Base-by-base conservation (phyloP, 1,139 yeast species). In the Saccharomyces hybrid region DNA sequence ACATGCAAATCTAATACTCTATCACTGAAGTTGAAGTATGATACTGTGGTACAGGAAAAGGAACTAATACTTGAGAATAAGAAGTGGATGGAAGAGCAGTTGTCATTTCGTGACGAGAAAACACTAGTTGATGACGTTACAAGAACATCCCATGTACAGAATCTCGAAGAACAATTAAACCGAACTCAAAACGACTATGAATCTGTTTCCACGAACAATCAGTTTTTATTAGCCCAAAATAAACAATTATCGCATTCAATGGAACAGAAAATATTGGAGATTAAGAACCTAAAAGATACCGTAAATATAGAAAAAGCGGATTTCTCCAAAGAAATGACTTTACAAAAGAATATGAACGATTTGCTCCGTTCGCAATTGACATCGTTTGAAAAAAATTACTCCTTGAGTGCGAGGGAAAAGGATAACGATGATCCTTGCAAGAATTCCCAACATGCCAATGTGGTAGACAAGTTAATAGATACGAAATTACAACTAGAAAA, bases 301-400 rank as follows among this genome's bases (percentile, higher is more conserved):
- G 65, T 76, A 6, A 70, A 79, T 1, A 62, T 73, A 7, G 74
- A 76, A 34, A 81, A 80, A 58, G 80, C 81, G 27, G 81, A 79
- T 46, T 84, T 83, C 61, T 68, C 82, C 47, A 79, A 78, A 53
- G 95, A 88, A 64, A 74, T 87, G 66, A 72, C 81, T 4, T 71
- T 81, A 38, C 88, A 85, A 65, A 84, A 84, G 56, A 82, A 87
- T 51, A 71, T 84, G 48, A 74, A 81, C 2, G 83, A 80, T 48
- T 72, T 87, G 28, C 75, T 88, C 57, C 82, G 84, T 53, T 80
- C 75, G 44, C 73, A 83, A 1, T 72, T 78, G 7, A 64, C 62
- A 1, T 84, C 83, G 57, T 71, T 79, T 49, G 71, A 70, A 47
- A 68, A 3, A 74, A 87, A 55, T 74, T 83, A 14, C 61, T 66